These are phyloP conservation scores for Tillandsia leiboldiana DNA, from an alignment of 176 grass and related monocot genomes.

Conservation along the genomic window DNA sequence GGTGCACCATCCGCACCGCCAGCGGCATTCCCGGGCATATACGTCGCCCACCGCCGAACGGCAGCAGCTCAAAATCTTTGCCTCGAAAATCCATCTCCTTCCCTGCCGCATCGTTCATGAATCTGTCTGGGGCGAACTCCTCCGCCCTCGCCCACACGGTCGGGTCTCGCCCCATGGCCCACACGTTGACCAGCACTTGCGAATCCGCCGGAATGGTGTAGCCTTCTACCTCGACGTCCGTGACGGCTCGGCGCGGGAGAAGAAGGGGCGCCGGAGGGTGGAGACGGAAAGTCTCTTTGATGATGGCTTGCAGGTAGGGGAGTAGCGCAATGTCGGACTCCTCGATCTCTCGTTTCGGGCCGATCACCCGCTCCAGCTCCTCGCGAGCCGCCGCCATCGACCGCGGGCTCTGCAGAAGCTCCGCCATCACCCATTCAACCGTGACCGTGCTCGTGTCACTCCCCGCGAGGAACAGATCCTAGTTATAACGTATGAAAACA, in stretches of 20 bases:
- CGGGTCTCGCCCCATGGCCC: slow-evolving; percentile 27
- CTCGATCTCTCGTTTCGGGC: slow-evolving; percentile 18
- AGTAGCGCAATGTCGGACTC: slow-evolving; percentile 21
- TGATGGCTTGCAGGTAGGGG: slow-evolving; percentile 34
- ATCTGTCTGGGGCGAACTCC: slow-evolving; percentile 37
- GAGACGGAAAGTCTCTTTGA: slow-evolving; percentile 42
- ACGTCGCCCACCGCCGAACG: slow-evolving; percentile 29
- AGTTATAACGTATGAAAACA: no score
- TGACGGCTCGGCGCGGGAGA: slow-evolving; percentile 21
- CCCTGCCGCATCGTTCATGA: background rate
- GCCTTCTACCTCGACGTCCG: slow-evolving; percentile 17
- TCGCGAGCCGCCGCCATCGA: slow-evolving; percentile 17
- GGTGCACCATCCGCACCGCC: slow-evolving; percentile 21
- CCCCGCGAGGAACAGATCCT: slow-evolving; percentile 42
- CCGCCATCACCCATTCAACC: slow-evolving; percentile 41
- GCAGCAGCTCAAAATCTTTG: slow-evolving; percentile 18
- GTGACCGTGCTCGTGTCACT: slow-evolving; percentile 32
- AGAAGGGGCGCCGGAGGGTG: slow-evolving; percentile 31
- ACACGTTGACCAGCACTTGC: slow-evolving; percentile 26
- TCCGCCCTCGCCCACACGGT: slow-evolving; percentile 17
- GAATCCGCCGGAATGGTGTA: slow-evolving; percentile 23
- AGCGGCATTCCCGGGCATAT: slow-evolving; percentile 25
- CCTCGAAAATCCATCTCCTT: slow-evolving; percentile 4
- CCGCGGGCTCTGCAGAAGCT: slow-evolving; percentile 25
- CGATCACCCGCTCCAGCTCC: slow-evolving; percentile 21